A percentile compares a stretch with the other conserved stretches of the same genome.
These are phyloP conservation scores for Boletales sp. DNA, from an alignment of 768 basidiomycete species.

Conservation along the genomic window DNA sequence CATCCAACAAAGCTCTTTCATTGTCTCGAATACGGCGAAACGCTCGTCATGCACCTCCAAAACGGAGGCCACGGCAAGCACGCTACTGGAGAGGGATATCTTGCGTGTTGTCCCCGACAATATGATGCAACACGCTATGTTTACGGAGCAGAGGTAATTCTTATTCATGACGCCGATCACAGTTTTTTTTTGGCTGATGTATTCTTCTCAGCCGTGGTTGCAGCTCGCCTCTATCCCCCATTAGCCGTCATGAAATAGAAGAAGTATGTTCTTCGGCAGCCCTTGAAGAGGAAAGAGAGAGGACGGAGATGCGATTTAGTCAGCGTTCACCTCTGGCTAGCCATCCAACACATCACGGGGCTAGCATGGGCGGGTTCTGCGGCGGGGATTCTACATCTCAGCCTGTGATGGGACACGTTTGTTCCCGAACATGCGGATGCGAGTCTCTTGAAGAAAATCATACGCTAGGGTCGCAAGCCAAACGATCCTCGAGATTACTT, in stretches of 20 bases:
- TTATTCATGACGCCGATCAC: neutral
- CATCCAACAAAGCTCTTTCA: conserved; percentile 17
- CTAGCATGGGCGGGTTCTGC: neutral
- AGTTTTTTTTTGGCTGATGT: neutral
- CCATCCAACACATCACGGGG: neutral
- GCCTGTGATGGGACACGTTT: neutral
- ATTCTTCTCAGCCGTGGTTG: conserved; percentile 1
- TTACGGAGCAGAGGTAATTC: conserved; percentile 4
- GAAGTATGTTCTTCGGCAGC: conserved; percentile 6
- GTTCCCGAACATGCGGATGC: neutral
- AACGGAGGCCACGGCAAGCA: neutral
- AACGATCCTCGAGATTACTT: neutral
- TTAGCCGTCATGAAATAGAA: conserved; percentile 16
- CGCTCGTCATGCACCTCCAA: conserved; percentile 3
- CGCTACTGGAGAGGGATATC: conserved; percentile 15
- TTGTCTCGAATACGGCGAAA: conserved; percentile 10
- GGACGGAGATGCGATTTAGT: neutral
- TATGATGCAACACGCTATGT: neutral
- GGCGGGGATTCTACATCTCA: neutral
- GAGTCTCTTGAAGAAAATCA: neutral
- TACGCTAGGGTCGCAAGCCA: neutral
- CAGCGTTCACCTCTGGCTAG: neutral
- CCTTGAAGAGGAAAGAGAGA: neutral
- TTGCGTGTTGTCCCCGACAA: conserved; percentile 15
- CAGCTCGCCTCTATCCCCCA: conserved; percentile 16